phyloP scores from a whole-genome alignment of 2,329 filamentous ascomycete species.

The Beauveria asiatica region DNA sequence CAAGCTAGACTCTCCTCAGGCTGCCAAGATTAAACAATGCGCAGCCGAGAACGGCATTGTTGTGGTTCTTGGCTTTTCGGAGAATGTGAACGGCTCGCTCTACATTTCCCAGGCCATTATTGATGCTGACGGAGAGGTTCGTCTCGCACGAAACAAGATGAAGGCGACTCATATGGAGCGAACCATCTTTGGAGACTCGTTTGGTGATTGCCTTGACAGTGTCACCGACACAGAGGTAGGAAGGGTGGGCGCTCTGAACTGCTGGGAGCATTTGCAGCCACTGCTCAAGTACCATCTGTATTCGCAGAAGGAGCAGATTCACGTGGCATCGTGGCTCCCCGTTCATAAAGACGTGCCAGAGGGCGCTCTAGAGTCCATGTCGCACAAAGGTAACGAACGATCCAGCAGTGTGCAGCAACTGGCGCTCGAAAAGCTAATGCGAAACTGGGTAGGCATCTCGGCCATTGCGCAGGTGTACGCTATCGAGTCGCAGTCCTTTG shows the following conservation, averaged over 20 bases:
- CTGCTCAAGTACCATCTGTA: conserved; percentile 39
- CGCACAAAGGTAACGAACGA: not conserved
- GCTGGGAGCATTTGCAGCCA: conserved; percentile 44
- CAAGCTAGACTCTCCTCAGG: conserved; percentile 30
- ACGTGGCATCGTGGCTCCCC: conserved; percentile 41
- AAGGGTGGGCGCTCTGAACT: conserved; percentile 36
- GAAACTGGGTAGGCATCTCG: not conserved
- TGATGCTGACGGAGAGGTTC: conserved; percentile 29
- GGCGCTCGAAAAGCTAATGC: not conserved
- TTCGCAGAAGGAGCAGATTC: conserved; percentile 35
- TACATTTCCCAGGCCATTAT: conserved; percentile 41
- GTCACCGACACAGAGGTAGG: conserved; percentile 33
- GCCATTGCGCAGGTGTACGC: not conserved
- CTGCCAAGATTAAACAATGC: conserved; percentile 25
- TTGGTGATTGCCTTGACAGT: conserved; percentile 27
- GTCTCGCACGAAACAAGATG: conserved; percentile 36
- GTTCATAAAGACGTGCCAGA: not conserved
- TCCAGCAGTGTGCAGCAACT: no score
- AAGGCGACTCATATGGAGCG: conserved; percentile 47
- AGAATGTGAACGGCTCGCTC: conserved; percentile 27
- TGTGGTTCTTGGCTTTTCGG: conserved; percentile 36
- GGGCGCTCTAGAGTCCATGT: not conserved
- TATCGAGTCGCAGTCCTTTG: not conserved
- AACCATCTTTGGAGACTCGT: conserved; percentile 39
- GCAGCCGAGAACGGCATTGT: conserved; percentile 30